Evolutionary conservation across 805 yeast species (phyloP), one percentile per base, ranked within the genome.

Genomic region (Phaffomyces opuntiae): DNA sequence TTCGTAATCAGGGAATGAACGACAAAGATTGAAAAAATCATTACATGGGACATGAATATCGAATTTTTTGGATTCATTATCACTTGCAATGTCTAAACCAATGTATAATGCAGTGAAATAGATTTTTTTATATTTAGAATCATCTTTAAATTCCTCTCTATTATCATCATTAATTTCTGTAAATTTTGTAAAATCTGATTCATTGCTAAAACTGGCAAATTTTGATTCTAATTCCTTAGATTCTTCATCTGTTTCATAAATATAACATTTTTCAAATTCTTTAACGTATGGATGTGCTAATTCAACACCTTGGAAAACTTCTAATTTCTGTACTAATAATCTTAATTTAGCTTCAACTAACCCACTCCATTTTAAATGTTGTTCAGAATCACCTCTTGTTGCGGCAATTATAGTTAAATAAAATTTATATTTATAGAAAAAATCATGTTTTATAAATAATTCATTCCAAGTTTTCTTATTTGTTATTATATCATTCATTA

Each of bases 201-300:
- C 88, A 8, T 81, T 81, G 45, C 65, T 68, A 43, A 72, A 64
- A 11, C 82, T 73, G 2, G 90, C 87, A 61, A 81, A 85, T 9
- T 80, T 75, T 40, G 73, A 72, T 21, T 85, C 74, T 29, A 84
- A 73, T 29, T 70, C 69, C 45, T 72, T 68, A 2, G 77, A 78
- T 51, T 78, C 79, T n/a, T 77, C 81, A 12, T 76, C 78, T 11
- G 66, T 69, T 12, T 64, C 54, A 55, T 74, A 77, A 19, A 66
- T 56, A 43, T 69, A 82, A 2, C 77, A 67, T 39, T 75, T 70
- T 41, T 77, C 82, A 60, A 87, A 83, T 13, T 83, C 80, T 56
- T 88, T 87, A 17, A 85, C 84, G 61, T 78, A 93, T 1, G 99
- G 98, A 64, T 90, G 98, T 0, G 96, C 97, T 29, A 88, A 53